Evolutionary conservation across 768 basidiomycete species (phyloP).

Genomic region (Amanita molliuscula): DNA sequence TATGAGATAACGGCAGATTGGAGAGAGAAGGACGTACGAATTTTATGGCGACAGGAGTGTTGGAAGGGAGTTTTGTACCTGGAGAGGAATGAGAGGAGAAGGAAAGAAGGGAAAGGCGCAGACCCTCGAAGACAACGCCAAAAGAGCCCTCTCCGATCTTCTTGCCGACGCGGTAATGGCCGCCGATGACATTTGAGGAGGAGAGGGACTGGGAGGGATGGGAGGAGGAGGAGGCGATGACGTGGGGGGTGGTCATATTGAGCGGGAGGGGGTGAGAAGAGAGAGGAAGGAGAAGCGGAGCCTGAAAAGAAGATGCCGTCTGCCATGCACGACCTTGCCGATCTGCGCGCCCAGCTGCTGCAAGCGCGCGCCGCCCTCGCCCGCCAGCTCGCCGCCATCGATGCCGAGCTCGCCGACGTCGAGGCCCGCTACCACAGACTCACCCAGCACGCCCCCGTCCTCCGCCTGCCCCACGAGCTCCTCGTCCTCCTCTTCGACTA

Average conservation of each 20-base stretch:
- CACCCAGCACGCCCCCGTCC: constrained; percentile 23
- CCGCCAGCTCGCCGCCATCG: constrained; percentile 22
- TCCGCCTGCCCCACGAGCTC: constrained; percentile 30
- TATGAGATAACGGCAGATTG: constrained; percentile 7
- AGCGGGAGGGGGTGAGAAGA: constrained; percentile 6
- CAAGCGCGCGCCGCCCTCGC: constrained; percentile 20
- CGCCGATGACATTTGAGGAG: constrained; percentile 67
- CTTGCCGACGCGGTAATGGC: constrained; percentile 85
- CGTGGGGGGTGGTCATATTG: constrained; percentile 78
- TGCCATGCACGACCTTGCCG: background rate
- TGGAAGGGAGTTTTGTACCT: constrained; percentile 84
- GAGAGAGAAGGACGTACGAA: constrained; percentile 50
- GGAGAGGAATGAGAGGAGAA: constrained; percentile 6
- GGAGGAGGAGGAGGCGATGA: constrained; percentile 63
- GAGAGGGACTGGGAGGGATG: constrained; percentile 57
- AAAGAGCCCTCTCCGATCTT: constrained; percentile 99
- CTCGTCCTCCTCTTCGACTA: constrained; percentile 25
- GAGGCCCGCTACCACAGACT: constrained; percentile 22
- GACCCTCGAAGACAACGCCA: constrained; percentile 95
- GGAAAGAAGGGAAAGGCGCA: constrained; percentile 12
- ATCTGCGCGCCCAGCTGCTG: constrained; percentile 13
- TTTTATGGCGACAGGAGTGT: constrained; percentile 91
- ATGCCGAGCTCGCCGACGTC: constrained; percentile 20
- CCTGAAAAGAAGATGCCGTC: constrained; percentile 1
- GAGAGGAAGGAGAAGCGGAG: constrained; percentile 9